Conservation (phyloP, 2,329 filamentous ascomycete genomes). For the Penicillium sclerotiorum region DNA sequence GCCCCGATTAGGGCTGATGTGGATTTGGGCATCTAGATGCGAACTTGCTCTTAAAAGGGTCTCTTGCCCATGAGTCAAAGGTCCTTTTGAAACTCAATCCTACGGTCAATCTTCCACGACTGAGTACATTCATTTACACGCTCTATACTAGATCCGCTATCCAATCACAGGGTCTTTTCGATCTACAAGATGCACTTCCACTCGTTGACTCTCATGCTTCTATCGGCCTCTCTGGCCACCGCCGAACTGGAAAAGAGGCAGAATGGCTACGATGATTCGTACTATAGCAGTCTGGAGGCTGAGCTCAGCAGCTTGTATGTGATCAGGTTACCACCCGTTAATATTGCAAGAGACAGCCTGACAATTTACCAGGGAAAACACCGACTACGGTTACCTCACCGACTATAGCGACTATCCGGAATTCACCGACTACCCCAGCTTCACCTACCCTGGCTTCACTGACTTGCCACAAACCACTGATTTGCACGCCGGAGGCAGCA, state of each 20-base stretch:
- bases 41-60: background rate
- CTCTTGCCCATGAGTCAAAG: background rate
- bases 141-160: background rate
- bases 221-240: background rate
- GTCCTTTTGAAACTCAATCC: background rate
- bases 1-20: background rate
- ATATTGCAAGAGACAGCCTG: background rate
- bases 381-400: background rate
- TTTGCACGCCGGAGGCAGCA: too few species aligned
- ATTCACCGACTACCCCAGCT: background rate
- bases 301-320: background rate
- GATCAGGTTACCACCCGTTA: background rate
- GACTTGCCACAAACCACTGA: too few species aligned
- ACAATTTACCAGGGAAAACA: background rate
- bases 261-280: background rate
- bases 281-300: background rate
- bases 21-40: background rate
- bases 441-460: too few species aligned
- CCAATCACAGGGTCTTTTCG: background rate
- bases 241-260: background rate
- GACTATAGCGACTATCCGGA: background rate
- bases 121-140: background rate
- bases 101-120: background rate
- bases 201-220: background rate
- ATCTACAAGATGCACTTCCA: background rate